phyloP scores from a whole-genome alignment of 2,329 filamentous ascomycete genomes.

The Magnaporthiopsis incrustans region DNA sequence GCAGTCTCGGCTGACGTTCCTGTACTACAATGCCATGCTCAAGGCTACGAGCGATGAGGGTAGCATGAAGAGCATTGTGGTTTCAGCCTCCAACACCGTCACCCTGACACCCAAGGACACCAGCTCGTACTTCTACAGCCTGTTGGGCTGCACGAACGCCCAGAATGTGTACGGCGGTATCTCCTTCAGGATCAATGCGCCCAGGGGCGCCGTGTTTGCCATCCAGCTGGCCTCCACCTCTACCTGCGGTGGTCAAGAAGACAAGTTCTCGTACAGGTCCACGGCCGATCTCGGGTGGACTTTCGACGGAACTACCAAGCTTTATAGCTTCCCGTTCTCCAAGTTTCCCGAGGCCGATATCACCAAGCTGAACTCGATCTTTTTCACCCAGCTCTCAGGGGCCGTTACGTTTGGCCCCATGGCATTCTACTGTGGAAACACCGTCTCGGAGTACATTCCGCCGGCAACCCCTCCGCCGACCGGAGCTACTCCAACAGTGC shows the following conservation, averaged over 20 bases:
- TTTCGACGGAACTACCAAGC: conserved; percentile 50
- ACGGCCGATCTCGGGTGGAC: conserved; percentile 47
- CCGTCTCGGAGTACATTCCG: conserved; percentile 39
- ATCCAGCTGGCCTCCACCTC: conserved; percentile 42
- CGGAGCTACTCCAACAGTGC: conserved; percentile 23
- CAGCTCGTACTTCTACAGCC: conserved; percentile 50
- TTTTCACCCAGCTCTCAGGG: conserved; percentile 38
- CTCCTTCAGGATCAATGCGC: conserved; percentile 45
- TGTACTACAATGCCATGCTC: conserved; percentile 51
- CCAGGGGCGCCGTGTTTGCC: conserved; percentile 39
- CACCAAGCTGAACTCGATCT: conserved; percentile 42
- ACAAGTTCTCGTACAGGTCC: conserved; percentile 21
- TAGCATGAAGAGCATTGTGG: conserved; percentile 46
- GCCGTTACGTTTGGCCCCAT: conserved; percentile 47
- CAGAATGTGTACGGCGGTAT: conserved; percentile 45
- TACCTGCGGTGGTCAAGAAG: conserved; percentile 27
- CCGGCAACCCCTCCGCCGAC: conserved; percentile 22
- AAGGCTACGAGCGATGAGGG: conserved; percentile 48
- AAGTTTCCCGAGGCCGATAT: conserved; percentile 42
- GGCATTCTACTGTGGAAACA: conserved; percentile 48
- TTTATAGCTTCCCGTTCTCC: conserved; percentile 50
- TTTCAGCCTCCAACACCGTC: conserved; percentile 41
- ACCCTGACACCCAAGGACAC: conserved; percentile 41
- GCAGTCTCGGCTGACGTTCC: conserved; percentile 52
- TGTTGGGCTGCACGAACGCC: conserved; percentile 46